These are phyloP conservation scores for Phytophthora aleatoria DNA, from an alignment of 352 stramenopile species.

Conservation along the genomic window DNA sequence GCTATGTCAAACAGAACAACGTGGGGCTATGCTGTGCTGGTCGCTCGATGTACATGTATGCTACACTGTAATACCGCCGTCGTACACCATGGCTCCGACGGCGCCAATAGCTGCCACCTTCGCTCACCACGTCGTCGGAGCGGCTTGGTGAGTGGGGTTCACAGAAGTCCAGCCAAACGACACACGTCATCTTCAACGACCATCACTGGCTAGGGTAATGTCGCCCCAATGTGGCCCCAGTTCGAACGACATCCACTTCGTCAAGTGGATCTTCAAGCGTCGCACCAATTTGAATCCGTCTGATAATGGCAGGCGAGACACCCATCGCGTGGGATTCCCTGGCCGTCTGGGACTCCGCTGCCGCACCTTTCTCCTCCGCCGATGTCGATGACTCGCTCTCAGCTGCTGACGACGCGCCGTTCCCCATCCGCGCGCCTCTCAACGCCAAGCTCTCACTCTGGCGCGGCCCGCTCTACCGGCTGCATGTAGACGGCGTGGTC, in stretches of 20 bases:
- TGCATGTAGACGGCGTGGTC: constrained; percentile 75
- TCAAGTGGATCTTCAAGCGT: constrained; percentile 18
- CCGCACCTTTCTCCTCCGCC: neutral
- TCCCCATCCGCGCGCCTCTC: constrained; percentile 32
- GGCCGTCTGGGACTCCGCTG: constrained; percentile 16
- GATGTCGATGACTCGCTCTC: constrained; percentile 9
- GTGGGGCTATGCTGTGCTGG: neutral
- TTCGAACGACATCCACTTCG: constrained; percentile 9
- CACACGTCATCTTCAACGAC: constrained; percentile 28
- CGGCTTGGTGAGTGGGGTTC: constrained; percentile 21
- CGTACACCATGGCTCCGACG: constrained; percentile 7
- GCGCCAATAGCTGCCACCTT: constrained; percentile 8
- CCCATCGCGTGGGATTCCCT: constrained; percentile 20
- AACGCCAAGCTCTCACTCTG: constrained; percentile 66
- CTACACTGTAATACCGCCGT: neutral
- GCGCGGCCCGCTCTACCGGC: constrained; percentile 54
- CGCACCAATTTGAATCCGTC: neutral
- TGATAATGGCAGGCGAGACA: constrained; percentile 15
- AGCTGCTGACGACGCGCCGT: constrained; percentile 17
- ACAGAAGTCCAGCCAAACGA: constrained; percentile 17
- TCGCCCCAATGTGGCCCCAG: neutral
- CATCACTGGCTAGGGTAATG: constrained; percentile 14
- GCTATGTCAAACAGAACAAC: constrained; percentile 2
- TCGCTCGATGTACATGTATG: neutral
- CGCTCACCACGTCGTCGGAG: constrained; percentile 19